Evolutionary conservation across 345 rosid species (phyloP).

Genomic region (Capsella bursapastoris): DNA sequence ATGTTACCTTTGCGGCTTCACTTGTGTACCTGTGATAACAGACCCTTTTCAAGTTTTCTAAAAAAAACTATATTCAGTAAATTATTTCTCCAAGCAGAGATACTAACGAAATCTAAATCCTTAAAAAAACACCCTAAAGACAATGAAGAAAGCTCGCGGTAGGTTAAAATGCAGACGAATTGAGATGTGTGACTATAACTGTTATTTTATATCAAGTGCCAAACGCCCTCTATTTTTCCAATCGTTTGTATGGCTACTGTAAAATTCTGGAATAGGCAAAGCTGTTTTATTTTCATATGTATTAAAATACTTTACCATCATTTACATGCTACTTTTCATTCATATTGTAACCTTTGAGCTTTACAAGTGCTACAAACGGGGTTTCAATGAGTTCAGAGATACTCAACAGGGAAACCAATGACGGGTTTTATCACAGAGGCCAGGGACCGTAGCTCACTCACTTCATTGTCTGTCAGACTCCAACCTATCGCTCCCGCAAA

Average conservation of each 20-base stretch:
- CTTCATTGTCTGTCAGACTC: conserved; percentile 69
- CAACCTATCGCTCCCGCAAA: conserved; percentile 88
- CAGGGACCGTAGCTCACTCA: conserved; percentile 74
- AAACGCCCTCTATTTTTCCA: not conserved
- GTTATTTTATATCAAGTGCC: conserved; percentile 19
- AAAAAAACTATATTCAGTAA: not conserved
- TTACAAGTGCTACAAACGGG: conserved; percentile 34
- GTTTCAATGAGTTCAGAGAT: conserved; percentile 50
- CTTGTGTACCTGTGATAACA: conserved; percentile 35
- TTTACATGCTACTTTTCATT: conserved; percentile 28
- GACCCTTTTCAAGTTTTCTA: not conserved
- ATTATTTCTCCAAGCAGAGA: conserved; percentile 1
- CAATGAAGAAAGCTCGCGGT: conserved; percentile 5
- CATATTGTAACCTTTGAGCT: conserved; percentile 25
- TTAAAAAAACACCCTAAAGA: not conserved
- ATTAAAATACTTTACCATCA: conserved; percentile 18
- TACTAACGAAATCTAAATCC: not conserved
- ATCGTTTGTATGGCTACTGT: not conserved
- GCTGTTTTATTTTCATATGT: conserved; percentile 4
- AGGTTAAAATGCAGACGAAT: not conserved
- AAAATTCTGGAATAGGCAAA: conserved; percentile 17
- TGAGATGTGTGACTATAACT: not conserved
- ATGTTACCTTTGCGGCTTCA: conserved; percentile 38
- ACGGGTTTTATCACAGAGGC: conserved; percentile 67
- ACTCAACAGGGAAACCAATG: conserved; percentile 78